phyloP scores from a whole-genome alignment of 805 yeast species.

The Yarrowia alimentaria region DNA sequence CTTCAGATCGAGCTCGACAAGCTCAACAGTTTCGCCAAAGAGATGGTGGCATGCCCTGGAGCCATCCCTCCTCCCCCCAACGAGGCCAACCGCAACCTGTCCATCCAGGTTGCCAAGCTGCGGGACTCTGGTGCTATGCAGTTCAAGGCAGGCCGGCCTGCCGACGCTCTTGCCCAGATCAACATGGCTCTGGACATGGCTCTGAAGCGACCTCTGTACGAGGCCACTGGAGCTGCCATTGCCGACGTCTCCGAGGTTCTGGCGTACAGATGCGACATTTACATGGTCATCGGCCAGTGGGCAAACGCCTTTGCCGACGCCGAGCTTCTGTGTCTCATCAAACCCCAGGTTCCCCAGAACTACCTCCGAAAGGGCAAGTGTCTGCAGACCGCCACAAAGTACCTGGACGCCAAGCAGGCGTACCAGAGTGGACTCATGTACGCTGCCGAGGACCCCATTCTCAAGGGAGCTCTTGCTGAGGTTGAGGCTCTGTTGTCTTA shows the following conservation, averaged over 20 bases:
- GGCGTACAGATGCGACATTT: slow-evolving; percentile 43
- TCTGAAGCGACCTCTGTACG: slow-evolving; percentile 44
- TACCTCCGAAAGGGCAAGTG: slow-evolving; percentile 41
- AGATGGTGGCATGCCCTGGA: slow-evolving; percentile 36
- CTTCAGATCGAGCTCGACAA: slow-evolving; percentile 34
- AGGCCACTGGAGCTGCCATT: slow-evolving; percentile 38
- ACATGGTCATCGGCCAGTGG: slow-evolving; percentile 40
- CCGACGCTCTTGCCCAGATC: slow-evolving; percentile 42
- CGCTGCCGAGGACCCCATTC: slow-evolving; percentile 30
- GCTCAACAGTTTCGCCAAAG: slow-evolving; percentile 38
- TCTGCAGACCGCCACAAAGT: slow-evolving; percentile 33
- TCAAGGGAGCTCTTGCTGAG: slow-evolving; percentile 32
- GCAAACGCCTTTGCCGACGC: slow-evolving; percentile 44
- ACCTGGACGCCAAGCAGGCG: slow-evolving; percentile 33
- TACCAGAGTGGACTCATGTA: slow-evolving; percentile 31
- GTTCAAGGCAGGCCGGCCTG: slow-evolving; percentile 34
- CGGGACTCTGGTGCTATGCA: slow-evolving; percentile 39
- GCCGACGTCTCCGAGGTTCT: slow-evolving; percentile 40
- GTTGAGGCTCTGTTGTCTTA: slow-evolving; percentile 30
- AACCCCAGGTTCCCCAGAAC: slow-evolving; percentile 39
- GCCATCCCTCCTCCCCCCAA: slow-evolving; percentile 43
- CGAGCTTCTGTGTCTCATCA: slow-evolving; percentile 38
- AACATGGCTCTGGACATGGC: slow-evolving; percentile 44
- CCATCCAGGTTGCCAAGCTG: slow-evolving; percentile 40
- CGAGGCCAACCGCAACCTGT: slow-evolving; percentile 34